These are phyloP conservation scores for Tuber borchii DNA, from an alignment of 495 filamentous ascomycete genomes.

Conservation along the genomic window DNA sequence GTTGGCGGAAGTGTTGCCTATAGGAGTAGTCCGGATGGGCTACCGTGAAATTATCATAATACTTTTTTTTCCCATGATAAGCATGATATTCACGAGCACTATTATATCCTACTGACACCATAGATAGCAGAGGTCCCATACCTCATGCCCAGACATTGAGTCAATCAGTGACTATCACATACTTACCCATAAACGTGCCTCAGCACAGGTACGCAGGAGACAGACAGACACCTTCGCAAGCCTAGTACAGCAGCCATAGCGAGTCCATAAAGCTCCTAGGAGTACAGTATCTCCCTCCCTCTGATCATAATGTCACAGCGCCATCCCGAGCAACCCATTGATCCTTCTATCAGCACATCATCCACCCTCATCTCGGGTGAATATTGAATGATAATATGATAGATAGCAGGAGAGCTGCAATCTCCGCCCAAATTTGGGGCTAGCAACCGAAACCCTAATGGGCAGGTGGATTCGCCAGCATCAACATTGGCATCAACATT, in stretches of 20 bases:
- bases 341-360: not conserved
- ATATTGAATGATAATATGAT: not conserved
- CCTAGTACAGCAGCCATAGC: not conserved
- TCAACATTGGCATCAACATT: not conserved
- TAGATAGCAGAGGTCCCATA: not conserved
- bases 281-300: too few relatives aligned
- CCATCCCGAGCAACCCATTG: not conserved
- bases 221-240: not conserved
- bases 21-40: not conserved
- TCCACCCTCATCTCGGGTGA: not conserved
- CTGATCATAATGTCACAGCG: not conserved
- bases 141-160: not conserved
- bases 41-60: not conserved
- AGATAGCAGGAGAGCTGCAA: not conserved
- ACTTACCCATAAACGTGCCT: not conserved
- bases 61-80: not conserved
- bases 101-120: not conserved
- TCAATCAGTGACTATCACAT: not conserved
- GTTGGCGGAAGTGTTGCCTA: not conserved
- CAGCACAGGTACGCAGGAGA: not conserved
- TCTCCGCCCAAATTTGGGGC: not conserved
- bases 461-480: not conserved
- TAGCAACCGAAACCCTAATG: not conserved
- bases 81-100: not conserved
- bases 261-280: too few relatives aligned